phyloP scores from a whole-genome alignment of 2,329 filamentous ascomycete species.

The Xylariaceae sp. region DNA sequence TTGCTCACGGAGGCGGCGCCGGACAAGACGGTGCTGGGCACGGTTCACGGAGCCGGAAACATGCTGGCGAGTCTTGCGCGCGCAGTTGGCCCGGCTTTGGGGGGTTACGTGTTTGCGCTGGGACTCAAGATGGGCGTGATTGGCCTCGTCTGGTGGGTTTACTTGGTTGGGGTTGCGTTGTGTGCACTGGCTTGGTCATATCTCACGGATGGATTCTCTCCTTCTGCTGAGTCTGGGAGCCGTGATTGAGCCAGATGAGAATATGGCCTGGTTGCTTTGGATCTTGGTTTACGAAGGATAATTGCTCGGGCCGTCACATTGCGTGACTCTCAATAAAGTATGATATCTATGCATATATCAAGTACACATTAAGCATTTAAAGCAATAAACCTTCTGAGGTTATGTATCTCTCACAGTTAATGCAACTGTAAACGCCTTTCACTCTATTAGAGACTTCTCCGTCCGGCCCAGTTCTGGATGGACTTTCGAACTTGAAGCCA shows the following conservation, averaged over 20 bases:
- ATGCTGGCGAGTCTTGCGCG: constrained; percentile 29
- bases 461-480: too few relatives aligned
- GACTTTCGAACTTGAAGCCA: too few relatives aligned
- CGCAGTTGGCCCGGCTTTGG: constrained; percentile 26
- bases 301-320: neutral
- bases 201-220: constrained; percentile 16
- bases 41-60: constrained; percentile 34
- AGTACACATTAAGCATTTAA: too few relatives aligned
- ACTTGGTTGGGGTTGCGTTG: constrained; percentile 26
- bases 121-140: constrained; percentile 27
- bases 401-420: too few relatives aligned
- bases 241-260: too few relatives aligned
- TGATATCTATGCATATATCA: too few relatives aligned
- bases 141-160: constrained; percentile 31
- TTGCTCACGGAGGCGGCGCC: constrained; percentile 37
- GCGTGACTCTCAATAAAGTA: too few relatives aligned
- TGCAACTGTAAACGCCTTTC: too few relatives aligned
- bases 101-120: constrained; percentile 29
- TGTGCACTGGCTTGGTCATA: constrained; percentile 30
- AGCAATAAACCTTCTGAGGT: too few relatives aligned
- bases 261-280: too few relatives aligned
- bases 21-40: constrained; percentile 33
- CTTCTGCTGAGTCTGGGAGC: neutral
- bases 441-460: too few relatives aligned
- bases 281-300: too few relatives aligned